Conservation (phyloP, 768 basidiomycete species). For the Mycena chlorophos region DNA sequence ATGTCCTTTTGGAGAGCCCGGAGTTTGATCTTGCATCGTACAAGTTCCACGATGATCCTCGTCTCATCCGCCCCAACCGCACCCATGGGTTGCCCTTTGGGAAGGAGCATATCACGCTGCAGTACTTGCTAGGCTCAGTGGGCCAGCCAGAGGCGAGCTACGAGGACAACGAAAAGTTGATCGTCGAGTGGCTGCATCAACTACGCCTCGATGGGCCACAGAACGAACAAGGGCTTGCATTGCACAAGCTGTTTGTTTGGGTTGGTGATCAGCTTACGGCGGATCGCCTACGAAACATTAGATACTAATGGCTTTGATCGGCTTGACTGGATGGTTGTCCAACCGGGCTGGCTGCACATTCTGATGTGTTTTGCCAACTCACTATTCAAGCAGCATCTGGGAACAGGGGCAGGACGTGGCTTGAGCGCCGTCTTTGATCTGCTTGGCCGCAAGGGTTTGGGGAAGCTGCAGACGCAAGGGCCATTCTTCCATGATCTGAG, state of each 20-base stretch:
- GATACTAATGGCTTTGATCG: slow-evolving; percentile 33
- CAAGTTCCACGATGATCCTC: not conserved
- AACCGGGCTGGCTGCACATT: slow-evolving; percentile 34
- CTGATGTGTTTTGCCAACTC: slow-evolving; percentile 31
- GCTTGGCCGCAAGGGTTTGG: slow-evolving; percentile 18
- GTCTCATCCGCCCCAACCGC: slow-evolving; percentile 9
- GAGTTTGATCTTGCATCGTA: slow-evolving; percentile 10
- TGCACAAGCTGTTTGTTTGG: slow-evolving; percentile 27
- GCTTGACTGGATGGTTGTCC: slow-evolving; percentile 25
- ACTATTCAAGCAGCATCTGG: slow-evolving; percentile 33
- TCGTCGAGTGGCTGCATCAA: slow-evolving; percentile 21
- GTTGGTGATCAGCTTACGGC: slow-evolving; percentile 36
- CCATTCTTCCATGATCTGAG: slow-evolving; percentile 19
- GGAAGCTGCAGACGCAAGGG: slow-evolving; percentile 14
- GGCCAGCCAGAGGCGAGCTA: not conserved
- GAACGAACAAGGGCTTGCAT: slow-evolving; percentile 1
- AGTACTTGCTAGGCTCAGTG: slow-evolving; percentile 9
- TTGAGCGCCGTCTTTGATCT: slow-evolving; percentile 13
- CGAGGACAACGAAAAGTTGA: slow-evolving; percentile 18
- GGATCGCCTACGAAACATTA: slow-evolving; percentile 27
- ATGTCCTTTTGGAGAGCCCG: slow-evolving; percentile 1
- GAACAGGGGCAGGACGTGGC: slow-evolving; percentile 7
- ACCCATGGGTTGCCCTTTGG: slow-evolving; percentile 17
- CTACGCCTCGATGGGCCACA: slow-evolving; percentile 2
- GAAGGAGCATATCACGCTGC: not conserved